These are phyloP conservation scores for Nannizziopsis barbatae DNA, from an alignment of 2,329 filamentous ascomycete genomes.

Conservation along the genomic window DNA sequence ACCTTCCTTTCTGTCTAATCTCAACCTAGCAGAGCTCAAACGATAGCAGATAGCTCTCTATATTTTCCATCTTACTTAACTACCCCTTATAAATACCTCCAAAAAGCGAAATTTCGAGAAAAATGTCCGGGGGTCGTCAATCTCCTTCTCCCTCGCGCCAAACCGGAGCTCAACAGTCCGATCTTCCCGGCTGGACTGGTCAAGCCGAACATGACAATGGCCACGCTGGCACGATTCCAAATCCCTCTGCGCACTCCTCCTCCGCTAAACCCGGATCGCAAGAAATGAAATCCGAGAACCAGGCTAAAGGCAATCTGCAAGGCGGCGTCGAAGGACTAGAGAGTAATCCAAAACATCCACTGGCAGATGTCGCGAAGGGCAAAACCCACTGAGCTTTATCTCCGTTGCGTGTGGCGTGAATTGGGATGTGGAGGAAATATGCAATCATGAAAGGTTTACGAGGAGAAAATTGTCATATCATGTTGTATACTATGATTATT, in stretches of 20 bases:
- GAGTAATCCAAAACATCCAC: slow-evolving; percentile 35
- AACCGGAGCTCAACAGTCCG: slow-evolving; percentile 52
- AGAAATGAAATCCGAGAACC: background rate
- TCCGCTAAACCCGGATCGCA: background rate
- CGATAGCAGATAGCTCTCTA: too few relatives aligned
- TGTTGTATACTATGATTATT: too few relatives aligned
- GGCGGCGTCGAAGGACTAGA: slow-evolving; percentile 18
- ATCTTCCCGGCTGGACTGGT: slow-evolving; percentile 33
- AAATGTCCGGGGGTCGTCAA: slow-evolving; percentile 63
- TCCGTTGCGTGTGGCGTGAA: background rate
- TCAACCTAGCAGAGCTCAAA: too few relatives aligned
- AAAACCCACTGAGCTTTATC: slow-evolving; percentile 16
- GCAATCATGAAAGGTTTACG: background rate
- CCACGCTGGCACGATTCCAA: slow-evolving; percentile 23
- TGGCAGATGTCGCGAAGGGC: slow-evolving; percentile 26
- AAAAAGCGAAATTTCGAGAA: too few relatives aligned
- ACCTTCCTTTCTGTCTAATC: too few relatives aligned
- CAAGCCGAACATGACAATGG: slow-evolving; percentile 34
- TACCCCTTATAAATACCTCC: too few relatives aligned
- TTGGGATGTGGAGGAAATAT: background rate
- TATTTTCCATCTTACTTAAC: too few relatives aligned
- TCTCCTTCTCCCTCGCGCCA: slow-evolving; percentile 65
- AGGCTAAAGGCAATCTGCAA: slow-evolving; percentile 10
- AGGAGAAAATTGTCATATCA: background rate
- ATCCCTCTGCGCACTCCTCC: slow-evolving; percentile 38